Evolutionary conservation across 2,329 filamentous ascomycete genomes (phyloP), one percentile per base, ranked within the genome.

Genomic region (Colletotrichum musicola): DNA sequence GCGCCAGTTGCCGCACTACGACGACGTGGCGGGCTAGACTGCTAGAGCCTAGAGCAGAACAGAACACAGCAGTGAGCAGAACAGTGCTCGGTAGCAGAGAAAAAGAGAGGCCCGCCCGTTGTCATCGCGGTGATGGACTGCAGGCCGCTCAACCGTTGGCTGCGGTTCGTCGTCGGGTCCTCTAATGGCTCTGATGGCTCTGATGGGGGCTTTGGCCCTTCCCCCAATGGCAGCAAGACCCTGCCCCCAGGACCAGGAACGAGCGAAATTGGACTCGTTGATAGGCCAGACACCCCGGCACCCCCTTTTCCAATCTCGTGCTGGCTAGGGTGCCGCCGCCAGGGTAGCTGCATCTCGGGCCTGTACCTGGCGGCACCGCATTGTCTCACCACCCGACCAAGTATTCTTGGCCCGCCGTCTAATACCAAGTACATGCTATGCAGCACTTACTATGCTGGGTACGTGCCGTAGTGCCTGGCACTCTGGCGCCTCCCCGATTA

Each of bases 231-330:
- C 61, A 35, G 30, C 30, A 35, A 35, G 22, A 38, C 47, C 30
- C 14, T 56, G n/a, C 5, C 38, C 65, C 40, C 62, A 38, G 50
- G 50, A 40, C 62, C 66, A 66, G 66, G 49, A 61, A 63, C 67
- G 25, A 27, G 42, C 40, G 57, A 69, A 25, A 69, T 63, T 58
- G 54, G 40, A 47, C n/a, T 58, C 40, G 22, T 40, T 69, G 63
- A 69, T 69, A 69, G 67, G 67, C 57, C 53, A 49, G 46, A 40
- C 13, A 25, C 30, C 60, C 66, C 56, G 25, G 64, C 58, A 47
- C 46, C 67, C 64, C 67, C 67, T 69, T 69, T 69, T 69, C 44
- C 67, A 69, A 69, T 69, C 51, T 69, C 63, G 57, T 54, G 64
- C 63, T 59, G 58, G 58, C 40, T 54, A 68, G 53, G 67, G 38